These are phyloP conservation scores for Phycomyces nitens DNA, from an alignment of 192 early-diverging fungal species.

Conservation along the genomic window DNA sequence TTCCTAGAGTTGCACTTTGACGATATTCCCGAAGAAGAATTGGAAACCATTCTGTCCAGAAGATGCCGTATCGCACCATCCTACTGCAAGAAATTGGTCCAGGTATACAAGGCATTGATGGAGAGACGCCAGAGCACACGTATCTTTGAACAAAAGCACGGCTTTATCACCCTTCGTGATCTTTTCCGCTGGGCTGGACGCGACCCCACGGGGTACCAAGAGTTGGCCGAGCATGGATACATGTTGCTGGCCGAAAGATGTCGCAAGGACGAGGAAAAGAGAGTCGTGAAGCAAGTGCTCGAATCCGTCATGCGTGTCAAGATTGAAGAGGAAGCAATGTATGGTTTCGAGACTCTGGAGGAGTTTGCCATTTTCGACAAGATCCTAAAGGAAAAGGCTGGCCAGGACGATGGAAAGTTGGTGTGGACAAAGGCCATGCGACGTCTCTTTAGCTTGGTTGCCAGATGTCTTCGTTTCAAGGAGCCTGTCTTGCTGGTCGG, in stretches of 20 bases:
- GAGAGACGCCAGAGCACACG: constrained; percentile 70
- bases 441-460: constrained; percentile 81
- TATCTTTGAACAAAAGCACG: constrained; percentile 93
- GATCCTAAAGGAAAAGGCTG: constrained; percentile 24
- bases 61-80: constrained; percentile 85
- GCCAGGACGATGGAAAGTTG: constrained; percentile 39
- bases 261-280: constrained; percentile 77
- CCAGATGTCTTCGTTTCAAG: constrained; percentile 69
- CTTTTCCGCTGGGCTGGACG: constrained; percentile 96
- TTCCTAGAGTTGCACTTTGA: constrained; percentile 96
- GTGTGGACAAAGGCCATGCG: constrained; percentile 97
- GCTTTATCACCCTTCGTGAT: constrained; percentile 94
- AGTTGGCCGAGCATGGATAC: constrained; percentile 91
- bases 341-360: constrained; percentile 49
- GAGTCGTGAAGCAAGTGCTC: constrained; percentile 75
- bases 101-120: constrained; percentile 81
- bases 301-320: constrained; percentile 77
- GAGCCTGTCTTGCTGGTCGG: constrained; percentile 96
- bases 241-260: constrained; percentile 93
- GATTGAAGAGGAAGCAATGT: constrained; percentile 58
- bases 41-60: constrained; percentile 83
- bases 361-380: constrained; percentile 52
- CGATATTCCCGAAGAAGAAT: constrained; percentile 91
- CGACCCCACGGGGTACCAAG: constrained; percentile 67
- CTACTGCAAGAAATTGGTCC: constrained; percentile 80